phyloP scores from a whole-genome alignment of 2,329 filamentous ascomycete genomes.

The Ascochyta koolunga region DNA sequence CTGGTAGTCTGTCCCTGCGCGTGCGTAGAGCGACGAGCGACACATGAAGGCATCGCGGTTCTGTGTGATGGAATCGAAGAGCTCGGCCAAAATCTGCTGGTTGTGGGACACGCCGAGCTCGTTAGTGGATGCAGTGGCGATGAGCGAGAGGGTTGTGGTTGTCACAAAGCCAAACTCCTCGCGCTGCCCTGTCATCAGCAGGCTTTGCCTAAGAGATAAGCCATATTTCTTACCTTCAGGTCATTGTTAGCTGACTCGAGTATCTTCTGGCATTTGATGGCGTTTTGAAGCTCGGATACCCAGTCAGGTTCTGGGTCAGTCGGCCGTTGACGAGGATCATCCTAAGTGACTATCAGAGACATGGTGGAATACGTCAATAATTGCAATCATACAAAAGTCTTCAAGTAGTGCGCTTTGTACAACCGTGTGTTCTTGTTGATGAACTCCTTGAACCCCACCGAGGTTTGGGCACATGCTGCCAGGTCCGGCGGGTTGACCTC shows the following conservation, averaged over 20 bases:
- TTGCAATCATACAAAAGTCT: constrained; percentile 55
- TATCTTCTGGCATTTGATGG: constrained; percentile 51
- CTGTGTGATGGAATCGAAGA: constrained; percentile 52
- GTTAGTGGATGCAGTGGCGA: constrained; percentile 46
- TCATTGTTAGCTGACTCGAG: constrained; percentile 50
- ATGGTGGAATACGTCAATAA: neutral
- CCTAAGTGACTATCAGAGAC: constrained; percentile 36
- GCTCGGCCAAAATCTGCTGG: constrained; percentile 42
- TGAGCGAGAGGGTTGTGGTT: constrained; percentile 50
- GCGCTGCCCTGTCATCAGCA: constrained; percentile 26
- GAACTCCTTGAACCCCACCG: constrained; percentile 56
- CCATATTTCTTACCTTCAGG: constrained; percentile 43
- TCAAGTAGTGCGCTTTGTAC: constrained; percentile 67
- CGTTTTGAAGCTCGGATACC: constrained; percentile 37
- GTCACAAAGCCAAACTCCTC: constrained; percentile 45
- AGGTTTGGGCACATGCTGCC: constrained; percentile 39
- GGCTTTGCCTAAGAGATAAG: neutral
- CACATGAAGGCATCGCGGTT: constrained; percentile 68
- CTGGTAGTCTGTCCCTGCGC: constrained; percentile 56
- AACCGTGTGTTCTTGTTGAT: constrained; percentile 65
- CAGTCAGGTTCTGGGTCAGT: constrained; percentile 39
- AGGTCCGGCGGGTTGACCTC: constrained; percentile 42
- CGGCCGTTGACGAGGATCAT: constrained; percentile 44
- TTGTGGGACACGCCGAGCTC: constrained; percentile 55
- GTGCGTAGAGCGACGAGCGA: constrained; percentile 63